Base-by-base conservation (phyloP, 2,329 filamentous ascomycete species). In the Rhynchosporium graminicola region DNA sequence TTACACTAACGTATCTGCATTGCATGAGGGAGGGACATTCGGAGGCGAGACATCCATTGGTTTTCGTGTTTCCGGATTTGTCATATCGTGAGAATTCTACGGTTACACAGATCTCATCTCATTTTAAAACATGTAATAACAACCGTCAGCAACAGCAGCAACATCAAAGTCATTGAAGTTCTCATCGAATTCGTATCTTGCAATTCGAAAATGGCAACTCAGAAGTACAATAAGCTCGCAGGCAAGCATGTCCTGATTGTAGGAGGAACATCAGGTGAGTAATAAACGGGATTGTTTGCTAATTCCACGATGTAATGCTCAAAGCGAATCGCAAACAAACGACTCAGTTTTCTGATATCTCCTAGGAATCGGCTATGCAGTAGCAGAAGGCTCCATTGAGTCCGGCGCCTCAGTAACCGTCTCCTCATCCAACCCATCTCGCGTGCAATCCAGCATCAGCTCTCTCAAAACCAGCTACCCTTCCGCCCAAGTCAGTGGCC, bases 161-260 rank as follows among this genome's bases (percentile, higher is more conserved):
- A 20, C 1, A 20, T 20, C 20, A 20, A 20, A 26, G 20, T 46
- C 42, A 26, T 45, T n/a, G 3, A 26, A 20, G 10, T 46, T 46
- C n/a, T 8, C 4, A n/a, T n/a, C 42, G 7, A 4, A n/a, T 45
- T 15, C n/a, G 13, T 15, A 43, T n/a, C 13, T 4, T 12, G 40
- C 4, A 9, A 13, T n/a, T 15, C 13, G 9, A 10, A 26, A 46
- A 46, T 46, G 43, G 15, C 43, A n/a, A 46, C 43, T 28, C 63
- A 66, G 31, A 72, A 71, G 54, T 71, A 70, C 51, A 66, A 69
- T 54, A 72, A 72, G 64, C 66, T 73, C 12, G 62, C 60, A 33
- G 65, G 63, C 2, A 70, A 70, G 45, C 66, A 69, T 29, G 64
- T 73, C 29, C 61, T 73, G 7, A 62, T 73, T 43, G 66, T 73